A percentile compares a stretch with the other conserved stretches of the same genome.
phyloP scores from a whole-genome alignment of 768 basidiomycete species.

The Pulveroboletus sp. region DNA sequence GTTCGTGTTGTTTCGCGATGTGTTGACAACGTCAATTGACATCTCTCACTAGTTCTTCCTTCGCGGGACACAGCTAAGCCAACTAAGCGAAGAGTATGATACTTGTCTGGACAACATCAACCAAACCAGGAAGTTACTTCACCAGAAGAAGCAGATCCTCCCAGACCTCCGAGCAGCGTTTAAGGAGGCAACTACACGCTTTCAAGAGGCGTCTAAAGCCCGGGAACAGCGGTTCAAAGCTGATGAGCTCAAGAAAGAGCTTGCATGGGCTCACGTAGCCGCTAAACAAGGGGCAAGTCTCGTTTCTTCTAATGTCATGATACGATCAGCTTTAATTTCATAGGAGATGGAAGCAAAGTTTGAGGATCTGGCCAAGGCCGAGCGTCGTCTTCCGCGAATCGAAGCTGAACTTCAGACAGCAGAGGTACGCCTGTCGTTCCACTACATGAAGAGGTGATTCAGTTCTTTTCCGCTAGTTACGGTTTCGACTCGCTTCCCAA shows the following conservation, averaged over 20 bases:
- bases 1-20: slow-evolving; percentile 35
- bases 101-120: slow-evolving; percentile 68
- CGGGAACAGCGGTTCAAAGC: slow-evolving; percentile 63
- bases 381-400: slow-evolving; percentile 37
- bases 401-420: slow-evolving; percentile 35
- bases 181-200: slow-evolving; percentile 53
- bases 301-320: not conserved
- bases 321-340: not conserved
- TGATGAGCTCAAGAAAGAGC: slow-evolving; percentile 69
- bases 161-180: slow-evolving; percentile 66
- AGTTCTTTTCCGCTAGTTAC: slow-evolving; percentile 22
- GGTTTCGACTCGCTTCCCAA: slow-evolving; percentile 31
- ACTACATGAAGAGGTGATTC: not conserved
- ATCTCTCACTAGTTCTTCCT: slow-evolving; percentile 73
- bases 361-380: slow-evolving; percentile 36
- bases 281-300: slow-evolving; percentile 58
- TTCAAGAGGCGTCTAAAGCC: slow-evolving; percentile 71
- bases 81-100: slow-evolving; percentile 85
- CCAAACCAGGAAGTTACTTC: slow-evolving; percentile 59
- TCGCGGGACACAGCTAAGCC: slow-evolving; percentile 84
- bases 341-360: slow-evolving; percentile 44
- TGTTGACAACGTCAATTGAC: not conserved
- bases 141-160: slow-evolving; percentile 68
- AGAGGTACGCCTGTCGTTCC: slow-evolving; percentile 30
- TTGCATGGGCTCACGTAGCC: slow-evolving; percentile 84